Evolutionary conservation across 176 grass and related monocot genomes (phyloP).

Genomic region (Phragmites australis): DNA sequence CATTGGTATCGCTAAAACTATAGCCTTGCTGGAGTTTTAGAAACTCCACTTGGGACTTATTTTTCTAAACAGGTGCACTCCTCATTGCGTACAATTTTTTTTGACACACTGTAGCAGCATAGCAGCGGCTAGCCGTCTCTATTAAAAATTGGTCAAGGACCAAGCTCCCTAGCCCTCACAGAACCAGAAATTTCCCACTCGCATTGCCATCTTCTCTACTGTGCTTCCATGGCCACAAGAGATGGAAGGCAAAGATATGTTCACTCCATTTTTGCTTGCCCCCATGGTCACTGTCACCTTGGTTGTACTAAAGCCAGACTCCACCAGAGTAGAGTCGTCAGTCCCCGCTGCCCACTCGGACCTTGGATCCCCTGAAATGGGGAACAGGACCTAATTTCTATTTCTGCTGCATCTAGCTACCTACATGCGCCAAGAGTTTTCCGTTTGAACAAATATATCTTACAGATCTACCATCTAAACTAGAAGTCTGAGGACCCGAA

Average conservation of each 20-base stretch:
- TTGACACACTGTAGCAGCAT: too few relatives aligned
- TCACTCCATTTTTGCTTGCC: too few relatives aligned
- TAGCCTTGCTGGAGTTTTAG: too few relatives aligned
- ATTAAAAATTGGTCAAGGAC: background rate
- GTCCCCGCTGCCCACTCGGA: too few relatives aligned
- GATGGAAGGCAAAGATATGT: too few relatives aligned
- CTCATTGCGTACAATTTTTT: background rate
- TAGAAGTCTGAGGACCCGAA: too few relatives aligned
- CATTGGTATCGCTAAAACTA: background rate
- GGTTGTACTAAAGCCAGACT: too few relatives aligned
- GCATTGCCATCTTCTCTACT: background rate
- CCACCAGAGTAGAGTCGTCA: too few relatives aligned
- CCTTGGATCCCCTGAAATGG: too few relatives aligned
- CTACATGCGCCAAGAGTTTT: too few relatives aligned
- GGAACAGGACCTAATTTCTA: background rate
- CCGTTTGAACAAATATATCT: background rate
- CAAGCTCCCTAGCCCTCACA: background rate
- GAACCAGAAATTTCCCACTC: background rate
- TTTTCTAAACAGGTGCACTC: background rate
- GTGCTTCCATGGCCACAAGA: too few relatives aligned
- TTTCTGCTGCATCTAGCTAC: background rate
- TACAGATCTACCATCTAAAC: background rate
- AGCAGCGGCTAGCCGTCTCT: background rate
- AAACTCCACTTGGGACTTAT: background rate
- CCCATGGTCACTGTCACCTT: too few relatives aligned